A percentile compares a stretch with the other conserved stretches of the same genome.
Conservation (phyloP, 352 stramenopile species). For the Thalassiosira ordinaria region DNA sequence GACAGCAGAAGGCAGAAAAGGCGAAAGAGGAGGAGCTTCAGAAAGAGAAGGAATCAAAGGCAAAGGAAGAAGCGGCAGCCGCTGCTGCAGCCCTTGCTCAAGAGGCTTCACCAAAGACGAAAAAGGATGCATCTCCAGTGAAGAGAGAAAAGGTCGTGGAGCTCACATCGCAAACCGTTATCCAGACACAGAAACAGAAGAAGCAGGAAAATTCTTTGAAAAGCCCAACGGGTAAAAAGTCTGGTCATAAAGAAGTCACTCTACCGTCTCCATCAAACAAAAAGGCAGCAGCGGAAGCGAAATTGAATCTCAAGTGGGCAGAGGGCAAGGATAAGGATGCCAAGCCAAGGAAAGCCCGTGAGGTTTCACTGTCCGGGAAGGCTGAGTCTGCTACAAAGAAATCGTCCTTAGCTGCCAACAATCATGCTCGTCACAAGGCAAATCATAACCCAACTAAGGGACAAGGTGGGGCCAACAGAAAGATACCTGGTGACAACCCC, state of each 20-base stretch:
- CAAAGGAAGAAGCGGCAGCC: conserved; percentile 24
- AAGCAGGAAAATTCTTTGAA: conserved; percentile 12
- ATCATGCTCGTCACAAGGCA: conserved; percentile 7
- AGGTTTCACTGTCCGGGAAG: conserved; percentile 32
- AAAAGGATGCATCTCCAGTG: conserved; percentile 17
- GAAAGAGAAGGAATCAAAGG: conserved; percentile 38
- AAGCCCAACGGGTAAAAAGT: conserved; percentile 8
- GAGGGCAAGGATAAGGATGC: conserved; percentile 25
- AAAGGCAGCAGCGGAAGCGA: conserved; percentile 19
- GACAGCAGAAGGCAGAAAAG: conserved; percentile 62
- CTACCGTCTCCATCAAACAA: conserved; percentile 16
- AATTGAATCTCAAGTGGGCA: conserved; percentile 42
- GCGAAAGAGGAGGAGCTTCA: conserved; percentile 54
- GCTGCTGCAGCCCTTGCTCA: conserved; percentile 4
- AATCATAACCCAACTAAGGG: not conserved
- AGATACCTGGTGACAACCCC: conserved; percentile 22
- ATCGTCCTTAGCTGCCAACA: conserved; percentile 15
- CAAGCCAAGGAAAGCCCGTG: conserved; percentile 44
- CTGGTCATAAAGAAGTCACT: conserved; percentile 10
- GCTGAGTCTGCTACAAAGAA: conserved; percentile 11
- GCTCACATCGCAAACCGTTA: conserved; percentile 27
- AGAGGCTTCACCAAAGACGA: conserved; percentile 18
- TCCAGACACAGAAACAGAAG: conserved; percentile 29
- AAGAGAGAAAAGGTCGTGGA: conserved; percentile 62
- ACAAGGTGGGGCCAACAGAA: conserved; percentile 22